These are phyloP conservation scores for Candida golubevii DNA, from an alignment of 805 yeast species.

Conservation along the genomic window DNA sequence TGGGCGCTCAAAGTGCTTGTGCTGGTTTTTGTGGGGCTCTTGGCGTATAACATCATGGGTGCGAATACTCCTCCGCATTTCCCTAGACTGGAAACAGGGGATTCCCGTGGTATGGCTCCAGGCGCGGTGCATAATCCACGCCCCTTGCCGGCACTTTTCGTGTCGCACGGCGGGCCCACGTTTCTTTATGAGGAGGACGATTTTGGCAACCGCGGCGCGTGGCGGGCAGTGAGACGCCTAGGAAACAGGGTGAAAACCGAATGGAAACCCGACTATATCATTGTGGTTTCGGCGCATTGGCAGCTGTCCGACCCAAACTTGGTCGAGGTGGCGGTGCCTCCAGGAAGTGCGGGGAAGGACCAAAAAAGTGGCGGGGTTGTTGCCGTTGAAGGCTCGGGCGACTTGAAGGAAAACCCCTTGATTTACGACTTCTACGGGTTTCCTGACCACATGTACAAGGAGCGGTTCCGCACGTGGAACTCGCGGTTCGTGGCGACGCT, in stretches of 20 bases:
- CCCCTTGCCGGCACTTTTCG: constrained; percentile 57
- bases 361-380: background rate
- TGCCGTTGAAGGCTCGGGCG: constrained; percentile 16
- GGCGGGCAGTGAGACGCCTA: constrained; percentile 41
- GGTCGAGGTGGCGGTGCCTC: constrained; percentile 50
- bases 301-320: constrained; percentile 41
- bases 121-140: constrained; percentile 11
- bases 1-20: no score
- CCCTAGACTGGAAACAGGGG: no score
- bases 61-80: no score
- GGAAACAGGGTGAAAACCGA: constrained; percentile 48
- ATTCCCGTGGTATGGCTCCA: background rate
- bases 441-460: constrained; percentile 59
- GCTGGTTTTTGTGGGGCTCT: no score
- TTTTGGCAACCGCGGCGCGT: constrained; percentile 61
- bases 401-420: constrained; percentile 42
- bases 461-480: constrained; percentile 52
- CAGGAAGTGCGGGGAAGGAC: background rate
- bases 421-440: constrained; percentile 77
- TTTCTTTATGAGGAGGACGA: constrained; percentile 54
- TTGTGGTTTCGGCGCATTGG: constrained; percentile 79
- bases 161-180: constrained; percentile 85
- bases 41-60: no score
- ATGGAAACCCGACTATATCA: constrained; percentile 60
- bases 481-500: constrained; percentile 41